Percentiles rank a stretch among this genome's conserved stretches.
Conservation (phyloP, 257 asterid species). For the Ophiorrhiza pumila region DNA sequence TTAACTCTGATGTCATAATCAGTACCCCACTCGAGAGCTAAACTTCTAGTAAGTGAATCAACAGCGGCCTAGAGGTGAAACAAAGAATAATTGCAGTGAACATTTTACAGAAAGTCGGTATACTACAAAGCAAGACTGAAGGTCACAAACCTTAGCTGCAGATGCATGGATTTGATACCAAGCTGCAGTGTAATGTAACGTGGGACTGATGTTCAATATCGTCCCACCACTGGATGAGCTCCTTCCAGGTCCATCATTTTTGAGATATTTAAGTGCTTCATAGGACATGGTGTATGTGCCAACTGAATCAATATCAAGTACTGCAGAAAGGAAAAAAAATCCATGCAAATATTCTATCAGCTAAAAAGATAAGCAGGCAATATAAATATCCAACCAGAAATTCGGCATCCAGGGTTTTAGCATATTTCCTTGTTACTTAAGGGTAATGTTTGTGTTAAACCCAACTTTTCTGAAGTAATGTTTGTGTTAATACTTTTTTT, state of each 20-base stretch:
- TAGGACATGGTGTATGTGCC: conserved; percentile 96
- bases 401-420: neutral
- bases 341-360: neutral
- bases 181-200: conserved; percentile 82
- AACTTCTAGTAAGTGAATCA: conserved; percentile 73
- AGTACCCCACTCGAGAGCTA: conserved; percentile 92
- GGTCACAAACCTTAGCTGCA: conserved; percentile 75
- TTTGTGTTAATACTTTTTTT: too few species aligned
- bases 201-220: conserved; percentile 81
- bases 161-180: conserved; percentile 94
- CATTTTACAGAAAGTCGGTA: neutral
- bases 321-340: conserved; percentile 31
- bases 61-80: conserved; percentile 61
- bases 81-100: neutral
- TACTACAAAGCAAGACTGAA: conserved; percentile 9
- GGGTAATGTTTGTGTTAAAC: neutral
- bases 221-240: conserved; percentile 61
- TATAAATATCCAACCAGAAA: neutral
- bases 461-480: too few species aligned
- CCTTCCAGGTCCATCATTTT: conserved; percentile 66
- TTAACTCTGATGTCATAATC: conserved; percentile 80
- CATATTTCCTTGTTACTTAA: neutral
- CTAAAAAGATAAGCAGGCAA: neutral
- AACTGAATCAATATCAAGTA: conserved; percentile 84
- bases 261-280: conserved; percentile 64